phyloP scores from a whole-genome alignment of 306 rosid species.

The Cyamopsis tetragonoloba region DNA sequence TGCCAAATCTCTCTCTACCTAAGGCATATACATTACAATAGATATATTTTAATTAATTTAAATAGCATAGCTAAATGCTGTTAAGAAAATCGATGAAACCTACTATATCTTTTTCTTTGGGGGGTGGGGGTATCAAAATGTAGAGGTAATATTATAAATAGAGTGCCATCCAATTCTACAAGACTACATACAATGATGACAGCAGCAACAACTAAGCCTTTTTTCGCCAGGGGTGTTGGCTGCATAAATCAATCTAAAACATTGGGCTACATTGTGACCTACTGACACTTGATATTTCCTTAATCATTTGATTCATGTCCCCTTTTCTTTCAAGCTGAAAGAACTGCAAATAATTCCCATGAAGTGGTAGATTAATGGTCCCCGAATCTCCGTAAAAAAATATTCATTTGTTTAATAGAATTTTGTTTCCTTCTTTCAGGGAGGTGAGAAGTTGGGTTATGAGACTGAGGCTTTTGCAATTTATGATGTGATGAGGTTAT shows the following conservation, averaged over 20 bases:
- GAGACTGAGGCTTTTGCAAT: constrained; percentile 95
- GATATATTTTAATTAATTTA: constrained; percentile 2
- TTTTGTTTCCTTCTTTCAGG: constrained; percentile 60
- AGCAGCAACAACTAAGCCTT: neutral
- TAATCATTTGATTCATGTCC: neutral
- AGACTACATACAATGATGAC: neutral
- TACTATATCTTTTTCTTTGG: neutral
- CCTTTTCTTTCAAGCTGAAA: neutral
- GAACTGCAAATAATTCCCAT: neutral
- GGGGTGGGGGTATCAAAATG: neutral
- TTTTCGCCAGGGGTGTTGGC: neutral
- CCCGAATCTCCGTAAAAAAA: constrained; percentile 16
- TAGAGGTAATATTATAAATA: neutral
- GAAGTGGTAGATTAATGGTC: constrained; percentile 12
- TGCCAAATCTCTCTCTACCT: constrained; percentile 3
- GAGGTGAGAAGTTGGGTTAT: constrained; percentile 92
- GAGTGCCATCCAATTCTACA: neutral
- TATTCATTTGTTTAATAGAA: constrained; percentile 15
- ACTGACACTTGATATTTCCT: too few relatives aligned
- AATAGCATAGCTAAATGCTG: neutral
- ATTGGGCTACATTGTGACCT: neutral
- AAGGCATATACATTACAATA: neutral
- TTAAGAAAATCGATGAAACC: neutral
- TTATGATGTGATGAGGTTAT: constrained; percentile 89
- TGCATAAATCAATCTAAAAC: constrained; percentile 1